Conservation (phyloP, 116 monocot species). For the Iris pallida region DNA sequence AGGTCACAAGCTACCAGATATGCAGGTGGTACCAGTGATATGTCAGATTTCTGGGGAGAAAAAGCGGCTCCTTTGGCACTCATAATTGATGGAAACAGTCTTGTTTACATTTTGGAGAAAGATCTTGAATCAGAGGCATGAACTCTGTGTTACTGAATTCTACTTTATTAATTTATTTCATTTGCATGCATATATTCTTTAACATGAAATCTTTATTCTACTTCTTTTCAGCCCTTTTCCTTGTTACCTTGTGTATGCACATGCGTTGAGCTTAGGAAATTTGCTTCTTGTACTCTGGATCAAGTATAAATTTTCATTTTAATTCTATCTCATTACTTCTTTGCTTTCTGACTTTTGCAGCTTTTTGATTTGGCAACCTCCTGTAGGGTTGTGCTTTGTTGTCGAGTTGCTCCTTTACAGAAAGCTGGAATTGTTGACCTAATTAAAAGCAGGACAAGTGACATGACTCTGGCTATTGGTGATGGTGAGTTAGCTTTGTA, state of each 20-base stretch:
- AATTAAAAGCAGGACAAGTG: conserved; percentile 82
- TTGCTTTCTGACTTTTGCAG: conserved; percentile 27
- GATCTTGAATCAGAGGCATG: conserved; percentile 74
- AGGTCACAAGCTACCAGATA: conserved; percentile 5
- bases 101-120: conserved; percentile 95
- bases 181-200: not conserved
- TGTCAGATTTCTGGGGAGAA: conserved; percentile 17
- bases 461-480: conserved; percentile 95
- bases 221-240: not conserved
- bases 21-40: conserved; percentile 6
- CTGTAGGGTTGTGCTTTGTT: conserved; percentile 88
- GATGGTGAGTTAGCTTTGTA: conserved; percentile 54
- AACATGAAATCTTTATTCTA: not conserved
- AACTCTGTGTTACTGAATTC: not conserved
- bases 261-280: not conserved
- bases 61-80: conserved; percentile 55
- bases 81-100: conserved; percentile 96
- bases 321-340: conserved; percentile 6
- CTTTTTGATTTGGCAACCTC: conserved; percentile 81
- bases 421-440: conserved; percentile 95
- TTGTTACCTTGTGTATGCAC: conserved; percentile 3
- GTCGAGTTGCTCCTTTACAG: conserved; percentile 96
- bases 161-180: not conserved
- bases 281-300: not conserved
- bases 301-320: not conserved